Evolutionary conservation across 2,329 filamentous ascomycete genomes (phyloP), one percentile per base, ranked within the genome.

Genomic region (Fusarium burgessii): DNA sequence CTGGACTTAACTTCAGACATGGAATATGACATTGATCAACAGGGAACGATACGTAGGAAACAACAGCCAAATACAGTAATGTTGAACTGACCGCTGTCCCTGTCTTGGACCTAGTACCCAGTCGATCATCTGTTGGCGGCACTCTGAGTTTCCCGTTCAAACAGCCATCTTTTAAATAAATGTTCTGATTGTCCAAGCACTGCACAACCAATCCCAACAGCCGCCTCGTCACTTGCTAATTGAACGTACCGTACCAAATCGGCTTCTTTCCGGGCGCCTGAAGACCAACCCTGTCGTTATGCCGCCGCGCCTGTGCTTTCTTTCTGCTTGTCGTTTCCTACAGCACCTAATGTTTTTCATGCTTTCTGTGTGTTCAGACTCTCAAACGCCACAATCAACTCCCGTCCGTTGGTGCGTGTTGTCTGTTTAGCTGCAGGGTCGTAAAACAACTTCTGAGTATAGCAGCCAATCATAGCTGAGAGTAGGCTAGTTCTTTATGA

Each of bases 361-460:
- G 33, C 41, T 61, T 57, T 63, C 59, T 41, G 49, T 50, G 54
- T 49, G 42, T 65, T 66, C 68, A 60, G 58, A 64, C 64, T 60
- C 42, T 58, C 52, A 68, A 61, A 62, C 62, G 38, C 56, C 62
- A 67, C 49, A 56, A 59, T 51, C 40, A 62, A 45, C 42, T 60
- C 62, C 52, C 45, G 36, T 38, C 38, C 27, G 35, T 56, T 66
- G 42, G 33, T 58, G 58, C 43, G 58, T 59, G 50, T 42, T 56
- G 38, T 36, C 32, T 42, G 49, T 36, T 58, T 43, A 50, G 60
- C 62, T 65, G 43, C 43, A 63, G 29, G 40, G 29, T 47, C 17
- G 49, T 58, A 58, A 63, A 55, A 64, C 41, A 56, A 35, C 51
- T 63, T 35, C 20, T 12, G 29, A 43, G 32, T 41, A 27, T 32